Evolutionary conservation across 345 rosid genomes (phyloP), one percentile per base, ranked within the genome.

Genomic region (Hypericum androsaemum): DNA sequence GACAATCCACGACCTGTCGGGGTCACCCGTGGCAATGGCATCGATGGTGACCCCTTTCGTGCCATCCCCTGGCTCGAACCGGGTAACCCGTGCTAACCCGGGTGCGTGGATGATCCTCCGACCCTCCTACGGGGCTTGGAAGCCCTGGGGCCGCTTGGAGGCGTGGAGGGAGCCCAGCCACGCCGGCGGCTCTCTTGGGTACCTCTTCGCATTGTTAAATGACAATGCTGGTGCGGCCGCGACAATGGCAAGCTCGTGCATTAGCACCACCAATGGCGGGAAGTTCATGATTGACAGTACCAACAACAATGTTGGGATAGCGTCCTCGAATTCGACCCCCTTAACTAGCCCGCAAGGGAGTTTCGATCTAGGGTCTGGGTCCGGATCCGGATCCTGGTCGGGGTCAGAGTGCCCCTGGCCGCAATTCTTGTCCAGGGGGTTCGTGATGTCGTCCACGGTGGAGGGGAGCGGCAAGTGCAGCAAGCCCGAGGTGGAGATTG

Each of bases 1-100:
- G 36, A 88, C 88, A 36, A 71, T 92, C 65, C 98, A 92, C 58
- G 98, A 92, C 65, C 84, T 92, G 5, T 92, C 98, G 0, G 98
- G 98, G 0, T 92, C 96, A 1, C 98, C 98, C 0, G 98, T 88
- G 0, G 98, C 98, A 3, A 89, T 83, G 78, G 96, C 98, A 1
- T 88, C 96, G 3, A 92, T 92, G 98, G 96, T 88, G 32, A 92
- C 98, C 13, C 98, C 98, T 1, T 92, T 84, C 22, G 96, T 88
- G 1, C 98, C 88, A 2, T 88, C 96, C 9, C 89, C 95, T 0
- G 95, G 96, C 8, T 75, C 94, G 0, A 81, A 92, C 57, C 75
- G 83, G 0, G 98, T 92, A 15, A 81, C 82, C 40, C 76, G 76
- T 15, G 81, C 95, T 5, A 92, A 87, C 55, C 96, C 98, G 0